Base-by-base conservation (phyloP, 2,329 filamentous ascomycete species). In the Pyrenophora seminiperda region DNA sequence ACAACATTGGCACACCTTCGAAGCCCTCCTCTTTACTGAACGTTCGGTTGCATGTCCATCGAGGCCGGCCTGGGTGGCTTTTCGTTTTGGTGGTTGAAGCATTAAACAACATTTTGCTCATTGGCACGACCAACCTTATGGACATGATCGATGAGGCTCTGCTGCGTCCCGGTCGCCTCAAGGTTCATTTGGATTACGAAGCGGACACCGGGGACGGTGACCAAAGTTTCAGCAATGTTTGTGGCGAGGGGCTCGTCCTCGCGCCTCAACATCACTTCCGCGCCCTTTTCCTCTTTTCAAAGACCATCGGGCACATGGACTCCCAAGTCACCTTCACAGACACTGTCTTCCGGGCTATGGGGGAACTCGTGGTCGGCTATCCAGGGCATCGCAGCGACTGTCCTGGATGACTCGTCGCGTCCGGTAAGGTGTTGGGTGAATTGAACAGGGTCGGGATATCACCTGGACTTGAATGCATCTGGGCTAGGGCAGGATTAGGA, bases 141-240 rank as follows among this genome's bases (percentile, higher is more conserved):
- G 94, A 99, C 73, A 96, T 99, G 93, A 97, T 99, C 59, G 94
- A 99, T 72, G 94, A 97, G 73, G 94, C 94, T 2, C 79, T 97
- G 38, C 78, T 97, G 46, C 89, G 93, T 71, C 89, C 93, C 33
- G 94, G 94, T 50, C 92, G 94, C 81, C 80, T 99, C 14, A 94
- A 99, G 74, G 90, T 97, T 3, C 94, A 99, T 67, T 88, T 99
- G 76, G 94, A 99, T n/a, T n/a, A n/a, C n/a, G n/a, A n/a, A n/a
- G n/a, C n/a, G n/a, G n/a, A n/a, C n/a, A n/a, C n/a, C n/a, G n/a
- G n/a, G n/a, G n/a, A n/a, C n/a, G n/a, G n/a, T n/a, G n/a, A n/a
- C n/a, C n/a, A n/a, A n/a, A n/a, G n/a, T n/a, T n/a, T n/a, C n/a
- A n/a, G n/a, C n/a, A n/a, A n/a, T n/a, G n/a, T n/a, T n/a, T n/a